Base-by-base conservation (phyloP, 495 filamentous ascomycete species). In the Trichoderma parareesei region DNA sequence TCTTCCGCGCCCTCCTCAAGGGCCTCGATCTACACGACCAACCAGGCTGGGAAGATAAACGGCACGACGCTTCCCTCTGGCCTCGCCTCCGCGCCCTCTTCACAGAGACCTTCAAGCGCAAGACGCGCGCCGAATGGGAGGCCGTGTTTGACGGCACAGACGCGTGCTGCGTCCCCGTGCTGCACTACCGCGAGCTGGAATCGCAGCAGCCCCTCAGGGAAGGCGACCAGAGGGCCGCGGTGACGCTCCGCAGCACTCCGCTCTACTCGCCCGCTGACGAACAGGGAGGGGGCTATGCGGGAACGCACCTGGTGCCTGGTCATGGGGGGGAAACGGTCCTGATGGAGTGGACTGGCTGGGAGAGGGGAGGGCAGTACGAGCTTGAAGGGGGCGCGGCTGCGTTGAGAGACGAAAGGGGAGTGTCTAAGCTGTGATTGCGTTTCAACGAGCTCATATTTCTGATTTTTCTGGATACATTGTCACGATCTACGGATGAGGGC, bases 141-240 rank as follows among this genome's bases (percentile, higher is more conserved):
- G 68, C 63, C 6, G 74, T 95, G 3, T 98, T 96, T 73, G 89
- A 94, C 69, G 89, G 89, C 18, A 93, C 86, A 0, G 93, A 98
- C 79, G 92, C 93, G 9, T 98, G 93, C 73, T 91, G 89, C 64
- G 93, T 92, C 27, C 92, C 93, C 2, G 90, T 98, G 3, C 74
- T 96, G 61, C 86, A 85, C 53, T 88, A 89, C 69, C 67, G 48
- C 0, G 93, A 97, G 75, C 77, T 97, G 64, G 84, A 90, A 71
- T 72, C 75, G n/a, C 72, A 79, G 38, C 78, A 79, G 38, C 78
- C 80, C 5, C 69, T 66, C 53, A 71, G 75, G 61, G 82, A 82
- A 67, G 91, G 86, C 66, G 88, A 95, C 65, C 91, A 93, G 72
- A 77, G 91, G 67, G 88, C 91, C 33, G 75, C 84, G 11, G 90